These are phyloP conservation scores for Orbilia quercus DNA, from an alignment of 2,329 filamentous ascomycete species.

Conservation along the genomic window DNA sequence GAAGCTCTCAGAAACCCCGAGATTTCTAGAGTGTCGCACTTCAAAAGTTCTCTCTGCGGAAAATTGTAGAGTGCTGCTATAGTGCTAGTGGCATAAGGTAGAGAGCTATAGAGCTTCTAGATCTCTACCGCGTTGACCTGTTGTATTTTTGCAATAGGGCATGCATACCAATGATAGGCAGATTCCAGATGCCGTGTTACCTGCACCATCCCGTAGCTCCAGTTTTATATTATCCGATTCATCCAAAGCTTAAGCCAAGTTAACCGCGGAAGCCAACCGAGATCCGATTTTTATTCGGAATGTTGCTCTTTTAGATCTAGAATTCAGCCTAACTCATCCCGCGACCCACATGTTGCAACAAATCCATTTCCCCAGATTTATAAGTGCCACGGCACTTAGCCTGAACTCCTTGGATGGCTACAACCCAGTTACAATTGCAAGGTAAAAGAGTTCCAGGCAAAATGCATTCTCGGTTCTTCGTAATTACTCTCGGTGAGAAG, in stretches of 20 bases:
- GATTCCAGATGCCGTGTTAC: too few relatives aligned
- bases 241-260: slow-evolving; percentile 25
- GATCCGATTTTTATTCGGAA: slow-evolving; percentile 20
- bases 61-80: too few relatives aligned
- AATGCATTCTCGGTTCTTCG: slow-evolving; percentile 10
- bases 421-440: neutral
- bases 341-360: slow-evolving; percentile 8
- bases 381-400: slow-evolving; percentile 34
- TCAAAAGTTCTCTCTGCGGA: too few relatives aligned
- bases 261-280: slow-evolving; percentile 23
- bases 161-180: too few relatives aligned
- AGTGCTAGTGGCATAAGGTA: too few relatives aligned
- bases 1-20: too few relatives aligned
- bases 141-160: too few relatives aligned
- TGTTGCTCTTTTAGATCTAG: slow-evolving; percentile 6
- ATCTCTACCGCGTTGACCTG: too few relatives aligned
- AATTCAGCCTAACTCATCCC: slow-evolving; percentile 34
- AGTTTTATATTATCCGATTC: slow-evolving; percentile 52
- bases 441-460: slow-evolving; percentile 12
- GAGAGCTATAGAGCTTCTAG: neutral
- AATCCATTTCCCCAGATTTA: slow-evolving; percentile 40
- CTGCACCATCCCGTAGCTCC: too few relatives aligned
- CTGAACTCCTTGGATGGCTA: slow-evolving; percentile 30
- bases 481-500: slow-evolving; percentile 34
- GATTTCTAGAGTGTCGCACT: too few relatives aligned